phyloP scores from a whole-genome alignment of 1,284 basidiomycete species.

The Coriolopsis trogii region DNA sequence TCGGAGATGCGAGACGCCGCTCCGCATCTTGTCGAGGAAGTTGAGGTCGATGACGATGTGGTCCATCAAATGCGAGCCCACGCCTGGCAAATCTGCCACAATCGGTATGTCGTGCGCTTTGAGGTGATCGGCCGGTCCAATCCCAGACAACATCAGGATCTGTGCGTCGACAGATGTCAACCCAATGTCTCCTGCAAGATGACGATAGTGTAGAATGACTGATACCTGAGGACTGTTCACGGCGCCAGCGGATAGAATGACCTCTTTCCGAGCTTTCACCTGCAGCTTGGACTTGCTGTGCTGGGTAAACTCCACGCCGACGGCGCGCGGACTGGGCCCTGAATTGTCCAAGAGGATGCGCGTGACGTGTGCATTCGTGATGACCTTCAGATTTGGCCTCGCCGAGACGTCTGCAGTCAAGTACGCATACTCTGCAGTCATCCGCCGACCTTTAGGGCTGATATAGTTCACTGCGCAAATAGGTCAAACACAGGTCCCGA shows the following conservation, averaged over 20 bases:
- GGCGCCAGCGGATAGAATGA: conserved; percentile 63
- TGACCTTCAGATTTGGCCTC: conserved; percentile 64
- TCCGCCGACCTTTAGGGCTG: conserved; percentile 49
- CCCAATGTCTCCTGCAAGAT: background rate
- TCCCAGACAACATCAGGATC: conserved; percentile 72
- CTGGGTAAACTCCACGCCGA: conserved; percentile 62
- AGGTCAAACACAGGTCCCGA: background rate
- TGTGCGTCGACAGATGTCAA: conserved; percentile 34
- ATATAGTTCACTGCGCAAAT: conserved; percentile 65
- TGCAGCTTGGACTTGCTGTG: conserved; percentile 40
- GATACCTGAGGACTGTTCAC: conserved; percentile 60
- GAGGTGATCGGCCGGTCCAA: conserved; percentile 63
- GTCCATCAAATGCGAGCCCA: conserved; percentile 63
- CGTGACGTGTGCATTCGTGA: conserved; percentile 54
- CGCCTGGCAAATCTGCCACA: conserved; percentile 56
- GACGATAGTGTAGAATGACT: background rate
- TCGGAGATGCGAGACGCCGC: conserved; percentile 30
- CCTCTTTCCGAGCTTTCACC: conserved; percentile 55
- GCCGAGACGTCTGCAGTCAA: conserved; percentile 62
- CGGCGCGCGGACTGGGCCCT: conserved; percentile 44
- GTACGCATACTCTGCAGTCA: conserved; percentile 66
- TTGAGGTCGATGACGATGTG: conserved; percentile 53
- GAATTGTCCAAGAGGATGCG: conserved; percentile 59
- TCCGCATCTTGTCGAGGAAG: conserved; percentile 52
- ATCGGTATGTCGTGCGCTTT: conserved; percentile 49